Percentiles rank a stretch among this genome's conserved stretches.
Conservation (phyloP, 495 filamentous ascomycete genomes). For the Cudoniella acicularis region DNA sequence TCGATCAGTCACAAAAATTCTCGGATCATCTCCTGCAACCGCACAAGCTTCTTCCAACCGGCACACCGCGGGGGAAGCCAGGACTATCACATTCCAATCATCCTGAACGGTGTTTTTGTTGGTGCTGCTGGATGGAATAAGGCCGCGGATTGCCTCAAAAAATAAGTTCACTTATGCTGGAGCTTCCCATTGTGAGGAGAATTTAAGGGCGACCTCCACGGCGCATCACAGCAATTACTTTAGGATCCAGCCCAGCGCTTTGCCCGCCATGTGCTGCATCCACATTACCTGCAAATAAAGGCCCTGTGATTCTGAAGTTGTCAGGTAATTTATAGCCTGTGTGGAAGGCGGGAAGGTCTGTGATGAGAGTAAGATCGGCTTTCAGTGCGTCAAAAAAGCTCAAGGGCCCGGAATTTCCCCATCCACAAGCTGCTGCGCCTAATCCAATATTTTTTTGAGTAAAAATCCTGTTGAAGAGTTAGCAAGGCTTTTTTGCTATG, state of each 20-base stretch:
- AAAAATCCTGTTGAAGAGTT: no score
- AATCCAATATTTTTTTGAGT: not conserved
- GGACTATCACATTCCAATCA: conserved; percentile 26
- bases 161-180: conserved; percentile 22
- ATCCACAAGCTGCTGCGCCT: not conserved
- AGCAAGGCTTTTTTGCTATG: no score
- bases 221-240: conserved; percentile 16
- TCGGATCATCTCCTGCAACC: conserved; percentile 14
- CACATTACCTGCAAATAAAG: conserved; percentile 17
- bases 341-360: conserved; percentile 25
- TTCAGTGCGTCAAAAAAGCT: conserved; percentile 25
- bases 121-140: conserved; percentile 1
- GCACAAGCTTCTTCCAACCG: conserved; percentile 10
- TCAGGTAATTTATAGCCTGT: conserved; percentile 13
- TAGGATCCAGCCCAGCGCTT: conserved; percentile 15
- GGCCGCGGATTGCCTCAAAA: conserved; percentile 25
- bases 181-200: conserved; percentile 25
- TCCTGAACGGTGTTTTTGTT: no score
- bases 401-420: not conserved
- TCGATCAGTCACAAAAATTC: conserved; percentile 23
- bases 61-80: conserved; percentile 24
- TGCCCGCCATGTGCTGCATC: no score
- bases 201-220: conserved; percentile 11
- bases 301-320: conserved; percentile 23
- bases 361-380: conserved; percentile 26